A percentile compares a stretch with the other conserved stretches of the same genome.
phyloP scores from a whole-genome alignment of 2,329 filamentous ascomycete species.

The Didymella exigua region DNA sequence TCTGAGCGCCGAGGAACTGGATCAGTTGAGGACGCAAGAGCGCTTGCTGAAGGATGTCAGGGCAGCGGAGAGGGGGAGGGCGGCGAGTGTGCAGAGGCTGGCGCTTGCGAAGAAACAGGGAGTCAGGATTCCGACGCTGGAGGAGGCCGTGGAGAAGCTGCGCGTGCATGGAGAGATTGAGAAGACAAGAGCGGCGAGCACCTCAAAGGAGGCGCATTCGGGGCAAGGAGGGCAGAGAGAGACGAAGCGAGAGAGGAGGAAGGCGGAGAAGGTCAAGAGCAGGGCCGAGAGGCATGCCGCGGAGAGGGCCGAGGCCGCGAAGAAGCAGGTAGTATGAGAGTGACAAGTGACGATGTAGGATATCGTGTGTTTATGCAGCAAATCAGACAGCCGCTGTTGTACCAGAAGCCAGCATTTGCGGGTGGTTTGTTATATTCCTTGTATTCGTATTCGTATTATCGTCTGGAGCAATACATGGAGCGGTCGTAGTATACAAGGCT shows the following conservation, averaged over 20 bases:
- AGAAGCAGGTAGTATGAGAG: conserved; percentile 28
- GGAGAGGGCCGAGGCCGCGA: conserved; percentile 30
- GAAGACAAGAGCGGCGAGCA: conserved; percentile 20
- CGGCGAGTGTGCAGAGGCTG: conserved; percentile 36
- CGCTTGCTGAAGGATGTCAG: conserved; percentile 64
- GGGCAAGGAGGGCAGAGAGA: conserved; percentile 36
- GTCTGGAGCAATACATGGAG: conserved; percentile 7
- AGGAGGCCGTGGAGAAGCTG: conserved; percentile 40
- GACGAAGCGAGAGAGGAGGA: conserved; percentile 35
- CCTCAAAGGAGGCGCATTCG: conserved; percentile 26
- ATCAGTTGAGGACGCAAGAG: conserved; percentile 60
- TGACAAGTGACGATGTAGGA: conserved; percentile 5
- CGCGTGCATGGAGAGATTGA: conserved; percentile 28
- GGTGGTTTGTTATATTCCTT: conserved; percentile 13
- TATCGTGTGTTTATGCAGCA: conserved; percentile 5
- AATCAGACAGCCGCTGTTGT: conserved; percentile 1
- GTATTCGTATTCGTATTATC: conserved; percentile 14
- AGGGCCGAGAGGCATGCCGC: conserved; percentile 33
- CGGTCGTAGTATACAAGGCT: conserved; percentile 26
- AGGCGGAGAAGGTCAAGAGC: conserved; percentile 31
- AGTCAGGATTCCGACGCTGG: conserved; percentile 35
- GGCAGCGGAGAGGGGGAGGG: conserved; percentile 47
- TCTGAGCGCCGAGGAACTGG: conserved; percentile 67
- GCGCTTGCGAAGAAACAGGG: conserved; percentile 36
- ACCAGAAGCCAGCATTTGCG: conserved; percentile 5